Evolutionary conservation across 2,329 filamentous ascomycete genomes (phyloP).

Genomic region (Paracorniculantispora psalliotae): DNA sequence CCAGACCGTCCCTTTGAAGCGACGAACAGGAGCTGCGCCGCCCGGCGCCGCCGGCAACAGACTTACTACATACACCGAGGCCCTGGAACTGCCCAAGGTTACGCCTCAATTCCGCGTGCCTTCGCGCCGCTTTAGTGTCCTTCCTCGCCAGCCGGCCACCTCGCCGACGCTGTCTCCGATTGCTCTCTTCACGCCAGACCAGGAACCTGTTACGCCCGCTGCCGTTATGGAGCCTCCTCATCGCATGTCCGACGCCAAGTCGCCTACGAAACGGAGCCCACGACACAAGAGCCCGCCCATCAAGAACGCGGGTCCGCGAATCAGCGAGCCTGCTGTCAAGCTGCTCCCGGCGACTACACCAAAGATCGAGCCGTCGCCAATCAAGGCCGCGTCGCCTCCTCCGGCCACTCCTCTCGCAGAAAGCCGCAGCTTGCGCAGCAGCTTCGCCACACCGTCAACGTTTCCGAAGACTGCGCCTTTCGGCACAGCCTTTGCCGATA

Average conservation of each 20-base stretch:
- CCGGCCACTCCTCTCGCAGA: constrained; percentile 22
- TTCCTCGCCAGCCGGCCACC: not conserved
- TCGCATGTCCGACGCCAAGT: constrained; percentile 22
- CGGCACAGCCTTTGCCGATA: constrained; percentile 6
- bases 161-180: not conserved
- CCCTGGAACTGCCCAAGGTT: constrained; percentile 22
- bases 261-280: constrained; percentile 27
- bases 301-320: constrained; percentile 21
- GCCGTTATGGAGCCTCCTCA: constrained; percentile 20
- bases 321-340: constrained; percentile 26
- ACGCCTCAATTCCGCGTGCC: not conserved
- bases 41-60: constrained; percentile 25
- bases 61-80: constrained; percentile 21
- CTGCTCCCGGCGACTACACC: constrained; percentile 24
- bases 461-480: constrained; percentile 3
- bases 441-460: not conserved
- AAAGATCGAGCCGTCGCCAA: constrained; percentile 25
- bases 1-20: constrained; percentile 26
- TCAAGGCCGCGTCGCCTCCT: constrained; percentile 24
- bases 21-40: constrained; percentile 18
- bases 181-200: not conserved
- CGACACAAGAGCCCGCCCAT: constrained; percentile 23
- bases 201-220: constrained; percentile 24
- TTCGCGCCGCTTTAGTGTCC: not conserved
- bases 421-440: not conserved